Evolutionary conservation across 352 stramenopile species (phyloP).

Genomic region (Phytophthora cryptogea): DNA sequence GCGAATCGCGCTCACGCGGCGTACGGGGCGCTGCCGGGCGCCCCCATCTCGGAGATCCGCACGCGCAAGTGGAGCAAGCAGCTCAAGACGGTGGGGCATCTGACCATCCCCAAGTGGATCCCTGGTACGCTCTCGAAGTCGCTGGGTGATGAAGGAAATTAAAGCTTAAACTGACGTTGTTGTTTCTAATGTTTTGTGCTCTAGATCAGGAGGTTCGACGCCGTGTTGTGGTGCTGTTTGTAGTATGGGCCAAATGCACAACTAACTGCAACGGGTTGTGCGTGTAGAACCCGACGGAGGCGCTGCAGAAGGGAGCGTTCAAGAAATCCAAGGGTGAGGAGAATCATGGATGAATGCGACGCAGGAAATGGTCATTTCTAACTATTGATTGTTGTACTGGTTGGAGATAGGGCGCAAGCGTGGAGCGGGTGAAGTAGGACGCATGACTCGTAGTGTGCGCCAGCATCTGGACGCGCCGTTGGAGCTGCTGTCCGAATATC

Average conservation of each 20-base stretch:
- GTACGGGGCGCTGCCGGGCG: conserved; percentile 41
- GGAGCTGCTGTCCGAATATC: conserved; percentile 70
- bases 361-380: background rate
- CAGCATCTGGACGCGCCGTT: conserved; percentile 77
- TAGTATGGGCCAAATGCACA: background rate
- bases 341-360: background rate
- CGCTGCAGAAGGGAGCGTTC: conserved; percentile 60
- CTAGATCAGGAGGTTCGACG: conserved; percentile 59
- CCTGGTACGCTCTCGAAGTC: conserved; percentile 45
- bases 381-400: conserved; percentile 2
- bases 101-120: conserved; percentile 76
- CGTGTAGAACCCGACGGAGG: conserved; percentile 58
- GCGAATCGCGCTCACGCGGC: conserved; percentile 39
- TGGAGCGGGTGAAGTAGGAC: conserved; percentile 51
- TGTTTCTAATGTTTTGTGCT: conserved; percentile 15
- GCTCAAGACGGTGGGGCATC: conserved; percentile 69
- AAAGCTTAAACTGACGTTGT: conserved; percentile 5
- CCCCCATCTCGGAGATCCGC: conserved; percentile 68
- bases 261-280: background rate
- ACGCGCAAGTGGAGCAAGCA: conserved; percentile 78
- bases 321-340: conserved; percentile 77
- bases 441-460: conserved; percentile 80
- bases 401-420: conserved; percentile 60
- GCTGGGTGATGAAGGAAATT: background rate
- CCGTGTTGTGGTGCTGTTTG: background rate